Evolutionary conservation across 1,284 basidiomycete genomes (phyloP).

Genomic region (Ceratobasidium sp.): DNA sequence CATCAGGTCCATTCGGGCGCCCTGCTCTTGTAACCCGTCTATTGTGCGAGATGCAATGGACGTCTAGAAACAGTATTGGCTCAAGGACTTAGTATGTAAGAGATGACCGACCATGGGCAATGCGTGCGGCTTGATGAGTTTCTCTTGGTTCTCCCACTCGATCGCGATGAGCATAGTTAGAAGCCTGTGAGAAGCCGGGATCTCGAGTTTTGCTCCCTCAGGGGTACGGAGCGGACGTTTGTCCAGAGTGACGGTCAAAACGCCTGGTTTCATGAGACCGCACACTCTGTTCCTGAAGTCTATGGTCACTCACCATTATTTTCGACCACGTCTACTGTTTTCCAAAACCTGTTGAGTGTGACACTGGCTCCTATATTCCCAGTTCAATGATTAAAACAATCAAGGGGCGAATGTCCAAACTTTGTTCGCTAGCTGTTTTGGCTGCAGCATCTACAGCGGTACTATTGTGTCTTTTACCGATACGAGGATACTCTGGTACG

Average conservation of each 20-base stretch:
- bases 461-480: not conserved
- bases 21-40: constrained; percentile 72
- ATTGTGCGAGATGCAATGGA: constrained; percentile 88
- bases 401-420: not conserved
- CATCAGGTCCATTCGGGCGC: constrained; percentile 68
- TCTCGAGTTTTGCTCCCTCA: constrained; percentile 70
- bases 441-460: not conserved
- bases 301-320: constrained; percentile 52
- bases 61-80: constrained; percentile 60
- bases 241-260: constrained; percentile 79
- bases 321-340: constrained; percentile 74
- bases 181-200: constrained; percentile 75
- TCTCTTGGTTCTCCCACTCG: constrained; percentile 96
- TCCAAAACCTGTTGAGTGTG: constrained; percentile 90
- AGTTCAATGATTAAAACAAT: not conserved
- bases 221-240: constrained; percentile 88
- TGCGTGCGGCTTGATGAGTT: constrained; percentile 85
- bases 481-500: not conserved
- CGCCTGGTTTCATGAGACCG: constrained; percentile 48
- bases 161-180: constrained; percentile 87
- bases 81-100: not conserved
- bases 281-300: not conserved
- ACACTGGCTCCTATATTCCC: constrained; percentile 75
- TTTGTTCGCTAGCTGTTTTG: constrained; percentile 56
- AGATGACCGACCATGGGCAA: constrained; percentile 78